Evolutionary conservation across 495 filamentous ascomycete species (phyloP).

Genomic region (Aspergillus coremiiformis): DNA sequence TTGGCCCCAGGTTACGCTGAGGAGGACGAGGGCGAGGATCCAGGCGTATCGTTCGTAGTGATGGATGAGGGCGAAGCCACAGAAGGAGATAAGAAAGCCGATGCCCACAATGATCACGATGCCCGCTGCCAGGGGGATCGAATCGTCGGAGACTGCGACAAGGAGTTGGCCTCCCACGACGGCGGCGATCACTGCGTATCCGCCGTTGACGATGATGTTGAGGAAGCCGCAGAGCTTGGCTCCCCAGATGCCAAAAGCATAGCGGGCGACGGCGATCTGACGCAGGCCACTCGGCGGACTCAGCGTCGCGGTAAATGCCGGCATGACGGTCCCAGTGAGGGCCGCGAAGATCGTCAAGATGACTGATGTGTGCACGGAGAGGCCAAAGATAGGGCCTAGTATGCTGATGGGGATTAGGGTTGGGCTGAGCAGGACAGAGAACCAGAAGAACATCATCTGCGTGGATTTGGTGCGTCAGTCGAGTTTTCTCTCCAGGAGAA

Average conservation of each 20-base stretch:
- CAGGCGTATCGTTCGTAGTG: slow-evolving; percentile 49
- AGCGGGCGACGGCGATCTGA: slow-evolving; percentile 12
- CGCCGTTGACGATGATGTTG: slow-evolving; percentile 11
- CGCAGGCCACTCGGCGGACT: slow-evolving; percentile 12
- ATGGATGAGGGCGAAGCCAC: slow-evolving; percentile 47
- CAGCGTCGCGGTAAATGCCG: slow-evolving; percentile 10
- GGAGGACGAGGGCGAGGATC: slow-evolving; percentile 38
- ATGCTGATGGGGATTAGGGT: slow-evolving; percentile 7
- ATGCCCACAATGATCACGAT: slow-evolving; percentile 34
- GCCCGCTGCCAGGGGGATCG: slow-evolving; percentile 18
- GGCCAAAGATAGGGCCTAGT: slow-evolving; percentile 14
- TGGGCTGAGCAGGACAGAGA: background rate
- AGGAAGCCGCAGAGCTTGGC: slow-evolving; percentile 10
- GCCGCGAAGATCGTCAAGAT: slow-evolving; percentile 9
- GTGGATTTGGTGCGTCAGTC: background rate
- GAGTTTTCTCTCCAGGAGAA: background rate
- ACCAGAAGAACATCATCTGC: slow-evolving; percentile 5
- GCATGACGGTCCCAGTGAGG: slow-evolving; percentile 7
- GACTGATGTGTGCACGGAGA: slow-evolving; percentile 9
- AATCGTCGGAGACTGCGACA: slow-evolving; percentile 4
- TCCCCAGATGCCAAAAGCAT: slow-evolving; percentile 15
- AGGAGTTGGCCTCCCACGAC: slow-evolving; percentile 16
- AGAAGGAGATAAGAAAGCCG: slow-evolving; percentile 45
- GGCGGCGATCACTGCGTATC: slow-evolving; percentile 8
- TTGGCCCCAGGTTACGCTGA: slow-evolving; percentile 12